phyloP scores from a whole-genome alignment of 495 filamentous ascomycete species.

The Hypoxylon crocopeplum region DNA sequence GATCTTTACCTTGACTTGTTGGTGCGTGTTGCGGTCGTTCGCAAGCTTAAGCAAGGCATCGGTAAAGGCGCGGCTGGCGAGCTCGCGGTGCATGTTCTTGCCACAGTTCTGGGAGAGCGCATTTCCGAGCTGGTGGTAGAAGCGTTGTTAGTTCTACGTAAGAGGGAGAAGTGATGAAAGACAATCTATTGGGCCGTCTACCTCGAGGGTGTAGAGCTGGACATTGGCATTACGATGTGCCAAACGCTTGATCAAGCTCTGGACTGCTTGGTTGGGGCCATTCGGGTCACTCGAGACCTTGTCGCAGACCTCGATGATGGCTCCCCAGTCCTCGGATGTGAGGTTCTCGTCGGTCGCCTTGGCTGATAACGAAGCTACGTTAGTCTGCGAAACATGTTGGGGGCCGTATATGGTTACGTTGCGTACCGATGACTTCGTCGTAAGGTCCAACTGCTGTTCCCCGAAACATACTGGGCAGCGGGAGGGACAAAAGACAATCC shows the following conservation, averaged over 20 bases:
- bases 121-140: slow-evolving; percentile 73
- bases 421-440: slow-evolving; percentile 60
- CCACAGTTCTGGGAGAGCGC: slow-evolving; percentile 96
- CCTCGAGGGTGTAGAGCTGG: slow-evolving; percentile 97
- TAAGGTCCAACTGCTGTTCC: slow-evolving; percentile 57
- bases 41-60: slow-evolving; percentile 91
- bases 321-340: slow-evolving; percentile 98
- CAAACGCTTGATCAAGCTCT: slow-evolving; percentile 92
- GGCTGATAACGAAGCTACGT: slow-evolving; percentile 57
- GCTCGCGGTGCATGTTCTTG: slow-evolving; percentile 86
- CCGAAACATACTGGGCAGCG: slow-evolving; percentile 55
- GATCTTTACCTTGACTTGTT: slow-evolving; percentile 96
- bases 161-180: neutral
- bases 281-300: slow-evolving; percentile 68
- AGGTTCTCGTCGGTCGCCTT: slow-evolving; percentile 99
- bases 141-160: neutral
- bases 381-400: slow-evolving; percentile 7
- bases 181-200: slow-evolving; percentile 44
- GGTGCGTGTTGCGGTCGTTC: slow-evolving; percentile 92
- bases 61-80: slow-evolving; percentile 93
- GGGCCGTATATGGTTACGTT: slow-evolving; percentile 9
- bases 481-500: slow-evolving; percentile 10
- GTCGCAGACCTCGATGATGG: slow-evolving; percentile 98
- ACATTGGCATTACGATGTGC: slow-evolving; percentile 98
- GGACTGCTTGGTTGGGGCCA: slow-evolving; percentile 89